Evolutionary conservation across 257 asterid species (phyloP), one percentile per base, ranked within the genome.

Genomic region (Nicotiana sylvestris): DNA sequence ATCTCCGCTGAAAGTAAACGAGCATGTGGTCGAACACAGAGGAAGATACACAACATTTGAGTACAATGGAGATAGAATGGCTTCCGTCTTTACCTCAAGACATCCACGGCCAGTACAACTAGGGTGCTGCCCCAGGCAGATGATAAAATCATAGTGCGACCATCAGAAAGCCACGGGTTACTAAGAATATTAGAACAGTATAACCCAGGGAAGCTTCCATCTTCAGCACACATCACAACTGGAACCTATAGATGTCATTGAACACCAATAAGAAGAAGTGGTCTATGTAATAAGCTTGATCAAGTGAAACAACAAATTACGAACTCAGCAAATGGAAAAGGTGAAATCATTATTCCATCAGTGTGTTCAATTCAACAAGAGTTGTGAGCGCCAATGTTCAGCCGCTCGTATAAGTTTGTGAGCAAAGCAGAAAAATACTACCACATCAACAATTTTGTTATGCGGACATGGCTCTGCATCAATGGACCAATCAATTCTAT

Each of bases 101-200:
- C 78, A 84, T 94, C 66, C 67, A 94, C 90, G 27, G 94, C 83
- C 67, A 96, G 86, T 70, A 96, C 87, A 68, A 91, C 78, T 87
- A 86, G 89, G 81, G 89, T 66, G 87, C 98, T 93, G 51, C 95
- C 90, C 99, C 99, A 96, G 21, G 85, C 37, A 68, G 98, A 89
- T n/a, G 98, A 89, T 83, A 94, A 82, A 86, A 94, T 86, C 85
- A 96, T 68, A 11, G 98, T 90, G 62, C 46, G 85, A 61, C 97
- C 98, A 89, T 94, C 97, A 39, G 98, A 93, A 84, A 96, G 98
- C 98, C 98, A 96, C 13, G 98, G 98, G 30, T 87, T 83, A 43
- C 86, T 61, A 60, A 93, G 91, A 83, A 93, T 82, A 70, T 90
- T 90, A 12, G 88, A 85, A 83, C 85, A 87, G 83, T 94, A 94